Percentiles rank a stretch among this genome's conserved stretches.
Conservation (phyloP, 139 green algal genomes). For the Chlamydomonas schloesseri region DNA sequence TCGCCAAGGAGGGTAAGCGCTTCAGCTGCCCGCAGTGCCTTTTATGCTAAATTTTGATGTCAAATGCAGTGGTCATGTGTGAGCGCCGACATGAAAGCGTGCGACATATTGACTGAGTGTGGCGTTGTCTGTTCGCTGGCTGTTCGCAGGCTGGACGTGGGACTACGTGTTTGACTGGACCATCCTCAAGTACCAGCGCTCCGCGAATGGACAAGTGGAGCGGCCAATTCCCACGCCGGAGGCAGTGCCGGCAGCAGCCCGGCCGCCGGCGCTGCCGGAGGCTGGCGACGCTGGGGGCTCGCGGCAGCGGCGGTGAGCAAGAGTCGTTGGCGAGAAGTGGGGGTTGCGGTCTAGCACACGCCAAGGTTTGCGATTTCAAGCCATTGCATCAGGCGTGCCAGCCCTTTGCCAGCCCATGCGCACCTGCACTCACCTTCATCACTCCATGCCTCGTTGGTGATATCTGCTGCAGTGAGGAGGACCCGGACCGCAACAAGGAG, state of each 20-base stretch:
- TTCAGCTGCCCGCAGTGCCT: background rate
- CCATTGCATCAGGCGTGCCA: no score
- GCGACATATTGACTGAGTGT: no score
- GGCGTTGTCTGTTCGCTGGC: background rate
- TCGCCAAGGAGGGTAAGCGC: constrained; percentile 90
- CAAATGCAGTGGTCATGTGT: background rate
- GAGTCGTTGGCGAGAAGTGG: no score
- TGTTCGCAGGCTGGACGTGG: constrained; percentile 91
- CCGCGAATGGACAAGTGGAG: constrained; percentile 41
- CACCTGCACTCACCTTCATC: no score
- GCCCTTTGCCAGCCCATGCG: no score
- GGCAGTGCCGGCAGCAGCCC: background rate
- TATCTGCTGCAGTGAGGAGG: constrained; percentile 34
- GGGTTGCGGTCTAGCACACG: no score
- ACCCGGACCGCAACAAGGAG: constrained; percentile 29
- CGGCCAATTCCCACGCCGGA: constrained; percentile 19
- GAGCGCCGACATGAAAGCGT: background rate
- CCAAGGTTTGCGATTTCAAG: no score
- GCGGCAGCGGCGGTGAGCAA: constrained; percentile 14
- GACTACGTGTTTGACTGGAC: constrained; percentile 99
- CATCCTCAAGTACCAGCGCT: constrained; percentile 96
- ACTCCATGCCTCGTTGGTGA: no score
- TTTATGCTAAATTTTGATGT: no score
- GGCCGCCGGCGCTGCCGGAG: constrained; percentile 1
- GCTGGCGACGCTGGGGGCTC: background rate